Conservation (phyloP, 345 rosid species). For the Jatropha curcas region DNA sequence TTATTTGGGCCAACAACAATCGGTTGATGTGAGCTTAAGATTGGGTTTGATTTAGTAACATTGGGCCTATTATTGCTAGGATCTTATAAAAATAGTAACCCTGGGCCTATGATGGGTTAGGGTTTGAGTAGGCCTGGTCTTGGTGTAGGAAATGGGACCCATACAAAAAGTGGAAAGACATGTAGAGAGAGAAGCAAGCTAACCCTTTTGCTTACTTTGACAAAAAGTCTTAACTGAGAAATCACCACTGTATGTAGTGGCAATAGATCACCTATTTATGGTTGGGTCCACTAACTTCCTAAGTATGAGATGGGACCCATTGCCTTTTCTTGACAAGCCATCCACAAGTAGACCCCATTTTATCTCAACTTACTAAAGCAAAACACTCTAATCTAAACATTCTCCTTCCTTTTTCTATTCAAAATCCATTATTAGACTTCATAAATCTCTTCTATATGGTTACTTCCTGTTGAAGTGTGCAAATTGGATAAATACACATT, state of each 20-base stretch:
- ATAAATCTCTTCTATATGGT: neutral
- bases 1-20: too few species aligned
- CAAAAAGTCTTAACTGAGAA: neutral
- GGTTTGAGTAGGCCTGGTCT: neutral
- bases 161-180: neutral
- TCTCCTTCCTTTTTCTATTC: neutral
- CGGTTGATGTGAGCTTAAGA: too few species aligned
- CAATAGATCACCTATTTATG: neutral
- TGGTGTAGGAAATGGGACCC: neutral
- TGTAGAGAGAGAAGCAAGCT: neutral
- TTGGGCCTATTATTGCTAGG: neutral
- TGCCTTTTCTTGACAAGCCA: conserved; percentile 1
- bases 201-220: neutral
- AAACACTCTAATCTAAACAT: neutral
- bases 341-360: neutral
- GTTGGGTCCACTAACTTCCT: neutral
- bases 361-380: neutral
- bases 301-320: neutral
- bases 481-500: too few species aligned
- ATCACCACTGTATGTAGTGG: neutral
- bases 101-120: neutral
- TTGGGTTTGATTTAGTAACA: too few species aligned
- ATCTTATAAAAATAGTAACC: too few species aligned
- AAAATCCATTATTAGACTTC: neutral
- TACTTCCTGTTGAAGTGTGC: too few species aligned